These are phyloP conservation scores for Biscogniauxia sp. DNA, from an alignment of 2,329 filamentous ascomycete species.

Conservation along the genomic window DNA sequence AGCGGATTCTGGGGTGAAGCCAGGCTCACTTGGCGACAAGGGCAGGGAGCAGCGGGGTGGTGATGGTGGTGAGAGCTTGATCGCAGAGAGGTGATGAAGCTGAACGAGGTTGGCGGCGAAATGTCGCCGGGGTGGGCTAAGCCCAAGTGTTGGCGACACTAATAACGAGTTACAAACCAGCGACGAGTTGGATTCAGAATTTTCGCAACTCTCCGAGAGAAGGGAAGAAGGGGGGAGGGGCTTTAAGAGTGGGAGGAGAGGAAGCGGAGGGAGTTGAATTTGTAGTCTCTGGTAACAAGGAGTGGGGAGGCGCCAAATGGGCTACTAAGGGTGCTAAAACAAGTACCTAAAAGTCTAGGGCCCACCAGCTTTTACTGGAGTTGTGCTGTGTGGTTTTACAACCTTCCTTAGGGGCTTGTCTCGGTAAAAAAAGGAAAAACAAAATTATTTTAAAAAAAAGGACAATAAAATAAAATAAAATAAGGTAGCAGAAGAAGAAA, in stretches of 20 bases:
- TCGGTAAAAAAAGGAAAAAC: slow-evolving; percentile 7
- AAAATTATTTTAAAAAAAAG: neutral
- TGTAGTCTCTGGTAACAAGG: slow-evolving; percentile 27
- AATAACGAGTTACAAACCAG: slow-evolving; percentile 30
- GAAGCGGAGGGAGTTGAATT: slow-evolving; percentile 30
- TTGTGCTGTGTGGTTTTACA: neutral
- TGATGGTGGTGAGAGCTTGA: slow-evolving; percentile 16
- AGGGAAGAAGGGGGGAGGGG: slow-evolving; percentile 5
- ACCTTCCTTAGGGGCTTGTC: slow-evolving; percentile 3
- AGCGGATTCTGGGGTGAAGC: slow-evolving; percentile 17
- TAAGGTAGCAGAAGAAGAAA: neutral
- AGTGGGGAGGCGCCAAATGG: slow-evolving; percentile 21
- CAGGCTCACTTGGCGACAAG: slow-evolving; percentile 27
- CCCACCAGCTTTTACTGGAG: slow-evolving; percentile 8
- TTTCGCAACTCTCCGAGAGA: slow-evolving; percentile 7
- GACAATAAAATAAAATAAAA: neutral
- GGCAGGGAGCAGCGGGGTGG: slow-evolving; percentile 18
- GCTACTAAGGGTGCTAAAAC: slow-evolving; percentile 13
- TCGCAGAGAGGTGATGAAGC: slow-evolving; percentile 12
- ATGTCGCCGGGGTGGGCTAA: slow-evolving; percentile 34
- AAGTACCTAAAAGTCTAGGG: slow-evolving; percentile 7
- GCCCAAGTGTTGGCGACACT: slow-evolving; percentile 32
- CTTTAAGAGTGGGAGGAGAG: slow-evolving; percentile 6
- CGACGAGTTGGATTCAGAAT: slow-evolving; percentile 6
- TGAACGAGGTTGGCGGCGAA: slow-evolving; percentile 28